These are phyloP conservation scores for Erodium moschatum DNA, from an alignment of 441 rosid genomes.

Conservation along the genomic window DNA sequence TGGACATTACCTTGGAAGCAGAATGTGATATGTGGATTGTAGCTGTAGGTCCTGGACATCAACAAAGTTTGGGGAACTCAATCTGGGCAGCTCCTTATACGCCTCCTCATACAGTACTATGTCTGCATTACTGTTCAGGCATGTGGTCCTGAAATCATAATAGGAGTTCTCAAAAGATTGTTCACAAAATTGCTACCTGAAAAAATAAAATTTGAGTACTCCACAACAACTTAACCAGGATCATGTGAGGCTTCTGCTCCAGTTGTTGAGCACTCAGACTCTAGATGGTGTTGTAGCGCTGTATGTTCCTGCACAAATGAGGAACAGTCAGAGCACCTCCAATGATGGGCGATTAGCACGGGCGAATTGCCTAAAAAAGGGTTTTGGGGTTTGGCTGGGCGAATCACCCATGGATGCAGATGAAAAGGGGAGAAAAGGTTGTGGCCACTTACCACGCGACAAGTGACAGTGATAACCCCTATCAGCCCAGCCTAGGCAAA, in stretches of 20 bases:
- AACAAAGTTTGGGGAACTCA: too few species aligned
- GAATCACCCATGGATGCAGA: too few species aligned
- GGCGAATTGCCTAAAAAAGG: too few species aligned
- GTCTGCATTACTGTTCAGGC: neutral
- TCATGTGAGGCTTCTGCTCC: constrained; percentile 30
- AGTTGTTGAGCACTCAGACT: constrained; percentile 58
- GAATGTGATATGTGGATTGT: neutral
- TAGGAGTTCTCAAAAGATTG: constrained; percentile 3
- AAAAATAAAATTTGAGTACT: constrained; percentile 14
- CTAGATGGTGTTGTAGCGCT: constrained; percentile 29
- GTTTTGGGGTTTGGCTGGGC: too few species aligned
- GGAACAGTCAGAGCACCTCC: neutral
- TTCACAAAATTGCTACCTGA: constrained; percentile 11
- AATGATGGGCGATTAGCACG: too few species aligned
- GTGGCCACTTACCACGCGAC: too few species aligned
- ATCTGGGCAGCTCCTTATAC: too few species aligned
- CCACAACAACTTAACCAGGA: constrained; percentile 23
- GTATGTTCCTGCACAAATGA: constrained; percentile 29
- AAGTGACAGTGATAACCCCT: too few species aligned
- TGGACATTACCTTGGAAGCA: neutral
- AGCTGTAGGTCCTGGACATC: neutral
- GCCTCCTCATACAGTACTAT: too few species aligned
- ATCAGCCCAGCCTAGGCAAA: too few species aligned
- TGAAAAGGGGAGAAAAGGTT: too few species aligned
- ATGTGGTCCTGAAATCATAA: constrained; percentile 14